Evolutionary conservation across 2,329 filamentous ascomycete genomes (phyloP), one percentile per base, ranked within the genome.

Genomic region (Cladophialophora carrionii): DNA sequence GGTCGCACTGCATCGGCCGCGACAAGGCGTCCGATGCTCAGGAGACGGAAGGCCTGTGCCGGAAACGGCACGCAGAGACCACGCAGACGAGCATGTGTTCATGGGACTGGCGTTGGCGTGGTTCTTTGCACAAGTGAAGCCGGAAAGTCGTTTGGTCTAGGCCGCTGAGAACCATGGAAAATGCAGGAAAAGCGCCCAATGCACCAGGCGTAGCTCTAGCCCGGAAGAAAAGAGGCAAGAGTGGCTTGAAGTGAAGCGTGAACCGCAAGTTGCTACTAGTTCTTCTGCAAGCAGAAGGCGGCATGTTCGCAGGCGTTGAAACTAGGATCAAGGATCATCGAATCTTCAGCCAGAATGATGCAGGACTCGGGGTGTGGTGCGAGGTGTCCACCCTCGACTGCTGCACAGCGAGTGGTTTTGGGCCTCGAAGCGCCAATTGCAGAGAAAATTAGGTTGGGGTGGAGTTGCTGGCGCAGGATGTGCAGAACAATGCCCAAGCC

Each of bases 351-450:
- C 54, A 52, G 48, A 62, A 62, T 56, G 46, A 62, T 63, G 62
- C 62, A 66, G 53, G 62, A 62, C 49, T 62, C 62, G 63, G 59
- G 65, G 51, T 66, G 60, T 68, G 64, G 65, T 65, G 58, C 57
- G 48, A 57, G 62, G 54, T 66, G 56, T 61, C 66, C 62, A 64
- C 57, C 48, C 32, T 32, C 29, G 43, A 49, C 51, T 53, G 55
- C 48, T 52, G 53, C 51, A 24, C 46, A 63, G 63, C 69, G 62
- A 71, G 64, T 71, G 48, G 55, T 51, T 58, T 55, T 52, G 46
- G 34, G 51, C 29, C 61, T 71, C 62, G 63, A 71, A 71, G 68
- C 68, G 70, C 70, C 68, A 70, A 64, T 61, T 55, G 61, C 56
- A 52, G 62, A 32, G 48, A 64, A 62, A 57, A 46, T 61, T 46